Evolutionary conservation across 192 early-diverging fungal species (phyloP).

Genomic region (Fimicolochytrium jonesii): DNA sequence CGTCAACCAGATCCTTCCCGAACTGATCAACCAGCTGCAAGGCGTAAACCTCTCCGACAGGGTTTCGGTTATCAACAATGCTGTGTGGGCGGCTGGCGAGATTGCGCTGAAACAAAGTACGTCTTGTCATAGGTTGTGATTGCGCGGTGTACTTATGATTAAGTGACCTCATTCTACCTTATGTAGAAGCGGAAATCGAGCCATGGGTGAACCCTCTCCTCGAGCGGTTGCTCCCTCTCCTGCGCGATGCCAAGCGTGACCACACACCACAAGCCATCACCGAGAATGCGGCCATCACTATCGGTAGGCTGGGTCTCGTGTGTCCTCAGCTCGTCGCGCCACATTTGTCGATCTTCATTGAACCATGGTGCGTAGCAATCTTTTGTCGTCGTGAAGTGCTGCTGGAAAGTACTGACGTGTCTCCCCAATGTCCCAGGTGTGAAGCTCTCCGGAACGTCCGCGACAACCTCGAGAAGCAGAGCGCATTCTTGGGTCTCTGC

Average conservation of each 20-base stretch:
- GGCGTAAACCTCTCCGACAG: constrained; percentile 8
- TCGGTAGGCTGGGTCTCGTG: constrained; percentile 92
- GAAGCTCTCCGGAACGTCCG: constrained; percentile 71
- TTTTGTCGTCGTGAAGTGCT: no score
- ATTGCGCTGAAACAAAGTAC: constrained; percentile 74
- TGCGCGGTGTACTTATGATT: background rate
- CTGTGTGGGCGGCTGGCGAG: constrained; percentile 96
- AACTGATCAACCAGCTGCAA: constrained; percentile 62
- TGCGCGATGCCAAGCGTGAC: constrained; percentile 63
- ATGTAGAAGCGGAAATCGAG: constrained; percentile 65
- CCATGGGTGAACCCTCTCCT: constrained; percentile 78
- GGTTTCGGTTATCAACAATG: constrained; percentile 94
- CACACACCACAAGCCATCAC: constrained; percentile 57
- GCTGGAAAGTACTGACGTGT: no score
- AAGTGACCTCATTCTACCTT: background rate
- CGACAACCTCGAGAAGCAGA: constrained; percentile 95
- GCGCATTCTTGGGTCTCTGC: constrained; percentile 93
- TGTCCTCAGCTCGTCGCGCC: constrained; percentile 80
- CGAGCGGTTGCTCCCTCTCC: constrained; percentile 77
- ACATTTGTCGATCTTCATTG: constrained; percentile 76
- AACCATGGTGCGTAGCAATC: no score
- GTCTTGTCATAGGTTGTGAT: constrained; percentile 3
- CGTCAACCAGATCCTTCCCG: constrained; percentile 70
- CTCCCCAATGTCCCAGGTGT: constrained; percentile 40
- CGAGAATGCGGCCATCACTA: constrained; percentile 96